Conservation (phyloP, 768 basidiomycete species). For the Boletus eberwhitei region DNA sequence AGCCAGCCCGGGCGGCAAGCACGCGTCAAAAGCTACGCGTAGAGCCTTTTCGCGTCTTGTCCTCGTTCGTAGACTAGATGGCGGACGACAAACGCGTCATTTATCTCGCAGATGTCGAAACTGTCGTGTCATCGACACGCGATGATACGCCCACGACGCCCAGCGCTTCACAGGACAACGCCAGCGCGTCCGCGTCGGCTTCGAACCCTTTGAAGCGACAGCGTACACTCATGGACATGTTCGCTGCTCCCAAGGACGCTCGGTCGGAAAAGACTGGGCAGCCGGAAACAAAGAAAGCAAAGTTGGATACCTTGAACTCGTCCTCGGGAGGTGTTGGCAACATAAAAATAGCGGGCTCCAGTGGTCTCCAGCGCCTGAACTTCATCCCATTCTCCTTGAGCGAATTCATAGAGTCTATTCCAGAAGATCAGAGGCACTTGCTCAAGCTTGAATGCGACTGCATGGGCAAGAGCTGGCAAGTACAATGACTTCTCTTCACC, state of each 20-base stretch:
- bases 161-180: slow-evolving; percentile 22
- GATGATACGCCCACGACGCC: slow-evolving; percentile 16
- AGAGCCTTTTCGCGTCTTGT: slow-evolving; percentile 7
- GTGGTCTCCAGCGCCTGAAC: slow-evolving; percentile 43
- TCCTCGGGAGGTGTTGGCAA: slow-evolving; percentile 17
- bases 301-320: slow-evolving; percentile 30
- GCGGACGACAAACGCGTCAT: slow-evolving; percentile 28
- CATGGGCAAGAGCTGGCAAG: slow-evolving; percentile 72
- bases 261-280: slow-evolving; percentile 21
- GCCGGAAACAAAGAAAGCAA: slow-evolving; percentile 46
- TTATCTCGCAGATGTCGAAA: slow-evolving; percentile 47
- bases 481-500: neutral
- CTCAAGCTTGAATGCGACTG: slow-evolving; percentile 67
- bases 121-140: slow-evolving; percentile 8
- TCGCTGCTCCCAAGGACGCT: slow-evolving; percentile 36
- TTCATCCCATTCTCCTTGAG: slow-evolving; percentile 66
- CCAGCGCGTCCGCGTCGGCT: slow-evolving; percentile 16
- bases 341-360: slow-evolving; percentile 8
- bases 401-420: slow-evolving; percentile 49
- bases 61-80: slow-evolving; percentile 19
- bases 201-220: slow-evolving; percentile 47
- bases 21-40: slow-evolving; percentile 12
- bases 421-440: slow-evolving; percentile 54
- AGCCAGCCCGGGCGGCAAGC: neutral
- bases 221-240: slow-evolving; percentile 64